Evolutionary conservation across 352 stramenopile genomes (phyloP).

Genomic region (Globisporangium iwayamae): DNA sequence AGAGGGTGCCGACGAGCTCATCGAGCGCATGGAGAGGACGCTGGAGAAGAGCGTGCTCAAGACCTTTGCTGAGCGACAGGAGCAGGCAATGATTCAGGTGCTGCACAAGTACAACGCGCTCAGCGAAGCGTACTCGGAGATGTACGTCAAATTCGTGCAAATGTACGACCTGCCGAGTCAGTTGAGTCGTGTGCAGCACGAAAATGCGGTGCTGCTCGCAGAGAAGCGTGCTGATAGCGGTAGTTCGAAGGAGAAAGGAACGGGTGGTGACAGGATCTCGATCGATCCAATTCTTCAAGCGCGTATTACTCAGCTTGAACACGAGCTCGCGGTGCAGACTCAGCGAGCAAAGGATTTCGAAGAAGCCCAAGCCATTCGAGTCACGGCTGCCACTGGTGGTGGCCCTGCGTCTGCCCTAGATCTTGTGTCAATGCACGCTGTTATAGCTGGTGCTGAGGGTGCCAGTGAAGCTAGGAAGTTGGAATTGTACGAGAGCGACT

Average conservation of each 20-base stretch:
- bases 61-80: slow-evolving; percentile 40
- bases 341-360: slow-evolving; percentile 48
- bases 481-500: slow-evolving; percentile 21
- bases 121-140: slow-evolving; percentile 35
- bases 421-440: slow-evolving; percentile 10
- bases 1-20: slow-evolving; percentile 53
- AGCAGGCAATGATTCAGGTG: slow-evolving; percentile 26
- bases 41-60: slow-evolving; percentile 60
- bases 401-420: background rate
- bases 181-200: slow-evolving; percentile 42
- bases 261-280: background rate
- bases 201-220: slow-evolving; percentile 43
- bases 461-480: background rate
- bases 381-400: background rate
- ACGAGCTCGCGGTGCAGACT: slow-evolving; percentile 35
- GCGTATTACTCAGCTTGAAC: slow-evolving; percentile 51
- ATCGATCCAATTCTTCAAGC: slow-evolving; percentile 24
- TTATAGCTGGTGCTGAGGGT: background rate
- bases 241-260: background rate
- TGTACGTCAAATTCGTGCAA: slow-evolving; percentile 49
- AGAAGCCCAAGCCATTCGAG: slow-evolving; percentile 14
- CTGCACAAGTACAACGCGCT: slow-evolving; percentile 39
- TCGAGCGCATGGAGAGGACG: slow-evolving; percentile 57
- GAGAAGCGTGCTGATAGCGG: slow-evolving; percentile 20
- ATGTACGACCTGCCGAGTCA: slow-evolving; percentile 45